These are phyloP conservation scores for Sclerotinia trifoliorum DNA, from an alignment of 2,329 filamentous ascomycete genomes.

Conservation along the genomic window DNA sequence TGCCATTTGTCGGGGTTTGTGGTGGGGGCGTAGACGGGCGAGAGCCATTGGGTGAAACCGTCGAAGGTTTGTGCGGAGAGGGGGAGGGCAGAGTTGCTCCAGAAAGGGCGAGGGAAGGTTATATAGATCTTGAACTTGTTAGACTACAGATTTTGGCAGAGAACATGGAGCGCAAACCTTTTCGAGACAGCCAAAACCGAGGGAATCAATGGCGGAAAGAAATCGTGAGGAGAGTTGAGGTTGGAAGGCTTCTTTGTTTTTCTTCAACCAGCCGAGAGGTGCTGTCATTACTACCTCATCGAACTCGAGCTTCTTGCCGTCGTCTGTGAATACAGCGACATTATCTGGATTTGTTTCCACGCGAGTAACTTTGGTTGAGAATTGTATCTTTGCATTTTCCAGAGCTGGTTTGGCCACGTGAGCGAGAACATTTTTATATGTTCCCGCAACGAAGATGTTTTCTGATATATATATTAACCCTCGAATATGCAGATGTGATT, in stretches of 20 bases:
- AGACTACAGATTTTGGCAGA: background rate
- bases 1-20: slow-evolving; percentile 55
- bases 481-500: background rate
- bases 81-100: slow-evolving; percentile 42
- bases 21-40: slow-evolving; percentile 53
- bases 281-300: slow-evolving; percentile 51
- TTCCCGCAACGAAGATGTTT: slow-evolving; percentile 39
- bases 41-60: slow-evolving; percentile 60
- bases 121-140: slow-evolving; percentile 41
- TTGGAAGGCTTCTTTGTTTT: slow-evolving; percentile 44
- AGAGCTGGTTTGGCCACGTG: slow-evolving; percentile 35
- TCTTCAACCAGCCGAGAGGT: slow-evolving; percentile 52
- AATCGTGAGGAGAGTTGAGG: slow-evolving; percentile 47
- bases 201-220: slow-evolving; percentile 46
- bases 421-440: slow-evolving; percentile 37
- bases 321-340: slow-evolving; percentile 28
- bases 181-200: slow-evolving; percentile 51
- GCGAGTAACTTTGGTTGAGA: slow-evolving; percentile 32
- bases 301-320: slow-evolving; percentile 31
- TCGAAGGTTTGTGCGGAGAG: slow-evolving; percentile 29
- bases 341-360: slow-evolving; percentile 24
- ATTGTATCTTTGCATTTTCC: slow-evolving; percentile 29
- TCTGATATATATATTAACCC: slow-evolving; percentile 25
- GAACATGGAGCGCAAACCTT: slow-evolving; percentile 44
- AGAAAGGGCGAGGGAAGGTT: slow-evolving; percentile 62